phyloP scores from a whole-genome alignment of 345 rosid species.

The Microthlaspi erraticum region DNA sequence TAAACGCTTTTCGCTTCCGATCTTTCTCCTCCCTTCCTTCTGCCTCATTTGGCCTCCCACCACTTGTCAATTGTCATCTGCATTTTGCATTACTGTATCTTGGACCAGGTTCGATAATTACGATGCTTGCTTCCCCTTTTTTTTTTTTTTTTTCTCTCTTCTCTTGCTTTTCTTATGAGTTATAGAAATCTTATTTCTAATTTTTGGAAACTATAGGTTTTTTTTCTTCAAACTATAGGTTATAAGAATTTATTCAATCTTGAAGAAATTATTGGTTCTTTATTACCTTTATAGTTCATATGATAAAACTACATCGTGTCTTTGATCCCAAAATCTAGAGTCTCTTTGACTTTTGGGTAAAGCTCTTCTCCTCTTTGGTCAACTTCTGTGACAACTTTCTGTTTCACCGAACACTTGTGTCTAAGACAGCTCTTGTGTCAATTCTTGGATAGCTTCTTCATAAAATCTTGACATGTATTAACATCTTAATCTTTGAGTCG shows the following conservation, averaged over 20 bases:
- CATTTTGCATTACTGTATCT: conserved; percentile 13
- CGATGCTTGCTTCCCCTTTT: not conserved
- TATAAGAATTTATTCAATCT: conserved; percentile 1
- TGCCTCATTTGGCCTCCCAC: conserved; percentile 26
- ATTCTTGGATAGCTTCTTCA: too few relatives aligned
- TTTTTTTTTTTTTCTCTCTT: not conserved
- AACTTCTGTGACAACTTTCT: too few relatives aligned
- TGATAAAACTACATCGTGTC: conserved; percentile 14
- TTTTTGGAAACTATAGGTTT: not conserved
- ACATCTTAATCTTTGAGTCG: too few relatives aligned
- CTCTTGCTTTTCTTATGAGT: not conserved
- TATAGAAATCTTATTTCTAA: not conserved
- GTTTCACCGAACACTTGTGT: too few relatives aligned
- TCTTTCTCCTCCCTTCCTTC: conserved; percentile 39
- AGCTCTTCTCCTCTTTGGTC: too few relatives aligned
- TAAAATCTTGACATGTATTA: too few relatives aligned
- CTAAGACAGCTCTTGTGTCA: too few relatives aligned
- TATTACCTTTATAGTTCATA: not conserved
- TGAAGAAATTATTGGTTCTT: not conserved
- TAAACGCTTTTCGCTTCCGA: conserved; percentile 7
- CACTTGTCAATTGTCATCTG: conserved; percentile 1
- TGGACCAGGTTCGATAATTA: conserved; percentile 26
- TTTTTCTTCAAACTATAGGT: not conserved
- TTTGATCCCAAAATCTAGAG: not conserved
- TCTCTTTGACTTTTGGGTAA: too few relatives aligned